phyloP scores from a whole-genome alignment of 148 eudicot species.

The Arbutus unedo region DNA sequence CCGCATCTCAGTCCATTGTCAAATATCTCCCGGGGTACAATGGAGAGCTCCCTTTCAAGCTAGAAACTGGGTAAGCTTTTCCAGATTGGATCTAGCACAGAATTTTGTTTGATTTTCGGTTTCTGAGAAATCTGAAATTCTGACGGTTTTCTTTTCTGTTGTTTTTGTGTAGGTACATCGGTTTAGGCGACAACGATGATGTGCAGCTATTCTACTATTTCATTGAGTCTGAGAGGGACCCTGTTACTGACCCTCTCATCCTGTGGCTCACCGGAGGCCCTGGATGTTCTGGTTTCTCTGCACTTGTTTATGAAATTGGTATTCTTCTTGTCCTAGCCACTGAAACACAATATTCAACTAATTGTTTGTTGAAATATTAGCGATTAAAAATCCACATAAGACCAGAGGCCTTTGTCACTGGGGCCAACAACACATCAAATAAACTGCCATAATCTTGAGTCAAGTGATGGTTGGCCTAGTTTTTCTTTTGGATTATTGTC shows the following conservation, averaged over 20 bases:
- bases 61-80: background rate
- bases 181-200: slow-evolving; percentile 20
- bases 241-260: slow-evolving; percentile 16
- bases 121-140: too few relatives aligned
- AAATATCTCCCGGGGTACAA: background rate
- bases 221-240: slow-evolving; percentile 15
- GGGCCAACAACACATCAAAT: too few relatives aligned
- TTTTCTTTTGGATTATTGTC: too few relatives aligned
- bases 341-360: background rate
- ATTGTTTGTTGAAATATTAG: background rate
- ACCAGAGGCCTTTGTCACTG: too few relatives aligned
- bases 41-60: background rate
- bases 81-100: background rate
- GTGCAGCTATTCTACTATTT: slow-evolving; percentile 16
- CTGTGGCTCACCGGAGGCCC: slow-evolving; percentile 27
- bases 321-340: background rate
- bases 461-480: too few relatives aligned
- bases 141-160: background rate
- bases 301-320: slow-evolving; percentile 23
- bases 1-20: background rate
- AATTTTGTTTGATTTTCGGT: too few relatives aligned
- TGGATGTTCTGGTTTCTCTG: slow-evolving; percentile 25
- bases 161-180: slow-evolving; percentile 11
- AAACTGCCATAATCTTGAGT: too few relatives aligned
- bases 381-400: too few relatives aligned